These are phyloP conservation scores for Teunomyces lycoperdinae DNA, from an alignment of 805 yeast genomes.

Conservation along the genomic window DNA sequence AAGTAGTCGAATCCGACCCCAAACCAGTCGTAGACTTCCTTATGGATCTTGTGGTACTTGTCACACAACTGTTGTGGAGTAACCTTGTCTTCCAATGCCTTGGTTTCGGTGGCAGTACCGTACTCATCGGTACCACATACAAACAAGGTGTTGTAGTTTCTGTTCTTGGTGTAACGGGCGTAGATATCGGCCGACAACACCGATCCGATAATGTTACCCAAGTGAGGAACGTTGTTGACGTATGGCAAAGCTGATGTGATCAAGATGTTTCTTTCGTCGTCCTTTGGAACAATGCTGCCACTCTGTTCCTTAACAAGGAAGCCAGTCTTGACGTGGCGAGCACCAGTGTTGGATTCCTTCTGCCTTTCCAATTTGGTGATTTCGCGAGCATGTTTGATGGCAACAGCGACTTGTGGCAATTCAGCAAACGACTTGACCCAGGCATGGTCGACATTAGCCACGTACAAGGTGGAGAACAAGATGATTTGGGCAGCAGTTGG, in stretches of 20 bases:
- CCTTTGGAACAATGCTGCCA: constrained; percentile 52
- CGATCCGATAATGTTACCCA: constrained; percentile 95
- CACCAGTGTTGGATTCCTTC: constrained; percentile 41
- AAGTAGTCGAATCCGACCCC: constrained; percentile 91
- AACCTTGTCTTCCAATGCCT: constrained; percentile 90
- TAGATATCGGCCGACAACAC: constrained; percentile 93
- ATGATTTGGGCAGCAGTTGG: constrained; percentile 54
- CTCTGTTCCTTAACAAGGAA: constrained; percentile 28
- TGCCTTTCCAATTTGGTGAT: constrained; percentile 43
- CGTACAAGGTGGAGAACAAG: constrained; percentile 54
- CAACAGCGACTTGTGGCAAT: constrained; percentile 40
- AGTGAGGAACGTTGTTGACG: constrained; percentile 97
- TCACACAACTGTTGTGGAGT: constrained; percentile 88
- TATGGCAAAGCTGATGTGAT: constrained; percentile 97
- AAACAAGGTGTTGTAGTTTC: constrained; percentile 82
- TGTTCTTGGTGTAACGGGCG: constrained; percentile 83
- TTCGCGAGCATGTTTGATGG: constrained; percentile 44
- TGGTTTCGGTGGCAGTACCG: constrained; percentile 99
- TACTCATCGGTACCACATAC: constrained; percentile 98
- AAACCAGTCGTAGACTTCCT: constrained; percentile 94
- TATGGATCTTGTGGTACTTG: constrained; percentile 83
- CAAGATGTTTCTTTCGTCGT: constrained; percentile 73
- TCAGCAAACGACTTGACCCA: constrained; percentile 46
- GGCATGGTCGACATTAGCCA: constrained; percentile 9
- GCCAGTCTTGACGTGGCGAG: constrained; percentile 28